phyloP scores from a whole-genome alignment of 2,329 filamentous ascomycete species.

The Penicillium sp. region DNA sequence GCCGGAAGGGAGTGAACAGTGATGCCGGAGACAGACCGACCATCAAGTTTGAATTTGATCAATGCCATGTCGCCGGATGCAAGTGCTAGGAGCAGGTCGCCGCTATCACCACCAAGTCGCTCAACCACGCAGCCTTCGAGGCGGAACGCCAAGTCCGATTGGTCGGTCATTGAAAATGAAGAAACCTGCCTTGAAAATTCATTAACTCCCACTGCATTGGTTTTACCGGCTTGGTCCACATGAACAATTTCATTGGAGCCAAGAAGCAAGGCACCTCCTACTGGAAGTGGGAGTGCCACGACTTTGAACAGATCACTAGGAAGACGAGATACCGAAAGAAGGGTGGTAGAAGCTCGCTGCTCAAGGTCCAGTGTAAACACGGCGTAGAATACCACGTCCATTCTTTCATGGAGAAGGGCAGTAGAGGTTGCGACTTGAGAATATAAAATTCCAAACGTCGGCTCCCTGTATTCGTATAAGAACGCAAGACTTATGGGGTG shows the following conservation, averaged over 20 bases:
- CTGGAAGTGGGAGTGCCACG: constrained; percentile 75
- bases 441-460: constrained; percentile 91
- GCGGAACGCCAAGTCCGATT: constrained; percentile 73
- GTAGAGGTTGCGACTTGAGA: constrained; percentile 71
- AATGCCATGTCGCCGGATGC: constrained; percentile 71
- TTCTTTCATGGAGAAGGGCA: constrained; percentile 70
- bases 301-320: constrained; percentile 85
- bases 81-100: constrained; percentile 81
- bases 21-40: constrained; percentile 84
- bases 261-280: constrained; percentile 83
- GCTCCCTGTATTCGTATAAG: constrained; percentile 93
- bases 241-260: constrained; percentile 91
- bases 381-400: constrained; percentile 83
- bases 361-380: constrained; percentile 94
- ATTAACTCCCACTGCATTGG: constrained; percentile 90
- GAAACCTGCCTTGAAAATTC: constrained; percentile 80
- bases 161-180: constrained; percentile 79
- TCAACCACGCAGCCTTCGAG: constrained; percentile 80
- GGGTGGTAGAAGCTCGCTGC: constrained; percentile 86
- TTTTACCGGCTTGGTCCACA: constrained; percentile 91
- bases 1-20: constrained; percentile 64
- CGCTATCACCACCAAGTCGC: constrained; percentile 69
- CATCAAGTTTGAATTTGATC: constrained; percentile 81
- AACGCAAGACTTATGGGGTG: constrained; percentile 91
- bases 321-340: constrained; percentile 79